Evolutionary conservation across 352 stramenopile genomes (phyloP), one percentile per base, ranked within the genome.

Genomic region (Ophiocytium majus): DNA sequence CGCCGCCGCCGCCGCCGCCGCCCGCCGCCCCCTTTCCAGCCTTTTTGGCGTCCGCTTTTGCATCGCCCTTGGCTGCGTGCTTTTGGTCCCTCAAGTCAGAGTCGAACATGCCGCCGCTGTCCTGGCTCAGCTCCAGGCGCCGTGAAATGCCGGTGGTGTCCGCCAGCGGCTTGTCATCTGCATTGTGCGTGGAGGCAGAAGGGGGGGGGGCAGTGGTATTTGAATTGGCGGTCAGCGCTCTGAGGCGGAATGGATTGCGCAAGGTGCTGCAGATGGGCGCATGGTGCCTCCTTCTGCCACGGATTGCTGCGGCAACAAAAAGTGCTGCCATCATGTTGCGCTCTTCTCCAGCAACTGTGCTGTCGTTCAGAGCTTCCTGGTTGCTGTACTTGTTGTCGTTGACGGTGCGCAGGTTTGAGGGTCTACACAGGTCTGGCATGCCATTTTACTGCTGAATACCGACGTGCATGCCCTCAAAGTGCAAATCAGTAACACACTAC

Each of bases 21-120:
- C 43, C 43, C 14, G 43, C 43, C 5, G 43, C 43, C 5, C 43
- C 14, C 14, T 57, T 57, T 57, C 5, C 43, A 57, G 5, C 43
- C 66, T 78, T 78, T 14, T 78, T 78, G 5, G 14, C 17, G 5
- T 5, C 66, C 5, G 66, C 5, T 78, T 78, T 78, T 5, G 5
- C 32, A 14, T 14, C 14, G 32, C 32, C 17, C 35, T 78, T 78
- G 5, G 5, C 35, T 17, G 32, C 66, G 17, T 35, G 32, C 17
- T 78, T 78, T 57, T 57, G 43, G 14, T 78, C 66, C 32, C 10
- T 78, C 14, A 78, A 78, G 14, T 78, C 66, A 43, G 35, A 35
- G 35, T 78, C 66, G 17, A 78, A 78, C 5, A 17, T 17, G 32
- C 66, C 66, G 66, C 66, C 35, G 35, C 66, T 78, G 32, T 78